Evolutionary conservation across 768 basidiomycete genomes (phyloP).

Genomic region (Peribolospora kevripleyi): DNA sequence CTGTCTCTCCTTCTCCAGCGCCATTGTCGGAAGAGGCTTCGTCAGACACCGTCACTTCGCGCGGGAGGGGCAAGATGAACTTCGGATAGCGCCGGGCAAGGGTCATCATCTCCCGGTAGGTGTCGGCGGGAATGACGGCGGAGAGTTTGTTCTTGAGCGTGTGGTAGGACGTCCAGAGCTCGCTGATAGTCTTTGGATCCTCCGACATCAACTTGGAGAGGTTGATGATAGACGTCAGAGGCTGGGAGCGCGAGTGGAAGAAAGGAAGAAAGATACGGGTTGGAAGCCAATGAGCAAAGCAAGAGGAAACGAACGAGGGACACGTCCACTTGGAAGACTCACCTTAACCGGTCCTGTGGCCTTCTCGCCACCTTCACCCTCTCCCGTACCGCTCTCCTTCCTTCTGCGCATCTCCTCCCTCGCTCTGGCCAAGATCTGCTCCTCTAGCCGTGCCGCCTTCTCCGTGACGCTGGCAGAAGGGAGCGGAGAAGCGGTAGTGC

Average conservation of each 20-base stretch:
- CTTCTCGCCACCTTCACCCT: background rate
- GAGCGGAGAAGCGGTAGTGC: too few species aligned
- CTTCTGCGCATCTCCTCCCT: too few species aligned
- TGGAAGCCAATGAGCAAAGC: background rate
- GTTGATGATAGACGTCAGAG: constrained; percentile 58
- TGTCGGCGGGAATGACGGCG: constrained; percentile 47
- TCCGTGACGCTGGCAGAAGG: too few species aligned
- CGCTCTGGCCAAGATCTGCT: too few species aligned
- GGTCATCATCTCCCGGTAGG: constrained; percentile 44
- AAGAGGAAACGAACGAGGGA: background rate
- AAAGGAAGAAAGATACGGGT: background rate
- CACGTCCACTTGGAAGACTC: background rate
- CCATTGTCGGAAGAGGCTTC: constrained; percentile 17
- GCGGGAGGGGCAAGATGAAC: constrained; percentile 62
- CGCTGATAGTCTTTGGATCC: constrained; percentile 37
- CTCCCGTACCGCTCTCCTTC: too few species aligned
- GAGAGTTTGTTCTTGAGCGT: constrained; percentile 67
- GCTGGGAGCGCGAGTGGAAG: constrained; percentile 25
- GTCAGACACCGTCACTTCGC: constrained; percentile 19
- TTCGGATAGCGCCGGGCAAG: constrained; percentile 42
- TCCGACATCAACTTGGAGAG: constrained; percentile 33
- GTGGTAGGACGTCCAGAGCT: constrained; percentile 78
- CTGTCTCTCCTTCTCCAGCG: constrained; percentile 19
- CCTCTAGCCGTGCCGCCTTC: too few species aligned
- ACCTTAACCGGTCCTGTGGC: constrained; percentile 17